These are phyloP conservation scores for Spathaspora sp. DNA, from an alignment of 805 yeast genomes.

Conservation along the genomic window DNA sequence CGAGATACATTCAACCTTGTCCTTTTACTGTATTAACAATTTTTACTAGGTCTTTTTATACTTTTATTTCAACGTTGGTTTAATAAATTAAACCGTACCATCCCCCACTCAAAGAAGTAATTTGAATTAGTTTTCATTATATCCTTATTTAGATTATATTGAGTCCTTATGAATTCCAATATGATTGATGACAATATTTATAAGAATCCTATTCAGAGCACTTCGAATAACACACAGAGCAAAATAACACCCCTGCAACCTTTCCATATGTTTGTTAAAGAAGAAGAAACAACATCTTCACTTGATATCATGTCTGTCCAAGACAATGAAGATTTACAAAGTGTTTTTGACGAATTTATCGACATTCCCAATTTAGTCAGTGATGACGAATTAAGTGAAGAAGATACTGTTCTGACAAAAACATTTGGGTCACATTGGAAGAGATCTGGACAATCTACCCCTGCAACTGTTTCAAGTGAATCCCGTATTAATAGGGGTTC, in stretches of 20 bases:
- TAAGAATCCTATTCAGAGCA: conserved; percentile 4
- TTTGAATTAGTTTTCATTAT: background rate
- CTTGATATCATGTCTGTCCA: conserved; percentile 8
- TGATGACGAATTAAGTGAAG: conserved; percentile 5
- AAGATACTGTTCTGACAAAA: conserved; percentile 5
- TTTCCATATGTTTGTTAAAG: conserved; percentile 1
- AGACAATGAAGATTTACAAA: conserved; percentile 4
- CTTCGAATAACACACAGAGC: conserved; percentile 5
- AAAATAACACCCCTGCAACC: conserved; percentile 1
- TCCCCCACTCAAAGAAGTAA: conserved; percentile 1
- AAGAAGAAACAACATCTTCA: conserved; percentile 5
- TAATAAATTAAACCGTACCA: background rate
- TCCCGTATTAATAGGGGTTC: background rate
- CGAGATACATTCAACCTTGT: background rate
- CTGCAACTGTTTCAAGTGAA: conserved; percentile 4
- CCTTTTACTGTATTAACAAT: background rate
- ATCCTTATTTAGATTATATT: conserved; percentile 9
- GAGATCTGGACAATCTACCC: conserved; percentile 7
- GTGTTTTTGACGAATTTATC: conserved; percentile 4
- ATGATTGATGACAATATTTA: conserved; percentile 11
- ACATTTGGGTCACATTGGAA: conserved; percentile 5
- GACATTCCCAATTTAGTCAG: conserved; percentile 4
- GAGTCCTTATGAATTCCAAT: conserved; percentile 2
- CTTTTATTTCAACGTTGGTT: conserved; percentile 1
- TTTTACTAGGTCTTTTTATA: background rate